phyloP scores from a whole-genome alignment of 805 yeast species.

The Zygoascus biomembranicola region DNA sequence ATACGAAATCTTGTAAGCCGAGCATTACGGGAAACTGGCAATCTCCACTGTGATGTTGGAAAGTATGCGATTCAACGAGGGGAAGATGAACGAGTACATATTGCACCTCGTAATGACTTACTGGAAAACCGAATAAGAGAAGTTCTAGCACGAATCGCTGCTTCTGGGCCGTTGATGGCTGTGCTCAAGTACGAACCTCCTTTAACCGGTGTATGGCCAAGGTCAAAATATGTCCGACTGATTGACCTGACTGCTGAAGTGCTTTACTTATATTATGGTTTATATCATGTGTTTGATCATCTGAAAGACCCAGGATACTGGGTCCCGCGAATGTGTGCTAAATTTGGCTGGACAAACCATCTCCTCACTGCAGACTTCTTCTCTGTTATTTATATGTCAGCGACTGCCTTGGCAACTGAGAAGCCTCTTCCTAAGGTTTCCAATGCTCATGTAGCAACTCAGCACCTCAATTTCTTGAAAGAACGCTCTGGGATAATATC shows the following conservation, averaged over 20 bases:
- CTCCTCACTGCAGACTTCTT: slow-evolving; percentile 22
- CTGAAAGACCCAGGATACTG: slow-evolving; percentile 17
- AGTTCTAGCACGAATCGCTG: slow-evolving; percentile 10
- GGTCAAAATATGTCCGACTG: slow-evolving; percentile 23
- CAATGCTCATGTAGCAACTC: slow-evolving; percentile 21
- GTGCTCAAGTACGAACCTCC: slow-evolving; percentile 29
- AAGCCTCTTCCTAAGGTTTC: slow-evolving; percentile 27
- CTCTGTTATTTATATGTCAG: slow-evolving; percentile 26
- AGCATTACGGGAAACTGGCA: slow-evolving; percentile 20
- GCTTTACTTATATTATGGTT: slow-evolving; percentile 19
- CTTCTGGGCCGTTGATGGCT: slow-evolving; percentile 7
- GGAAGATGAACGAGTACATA: slow-evolving; percentile 16
- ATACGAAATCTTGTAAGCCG: slow-evolving; percentile 21
- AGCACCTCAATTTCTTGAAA: slow-evolving; percentile 11
- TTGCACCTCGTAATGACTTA: slow-evolving; percentile 18
- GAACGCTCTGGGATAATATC: slow-evolving; percentile 9
- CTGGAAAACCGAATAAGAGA: slow-evolving; percentile 14
- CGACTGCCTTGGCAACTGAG: slow-evolving; percentile 22
- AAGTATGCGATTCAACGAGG: slow-evolving; percentile 25
- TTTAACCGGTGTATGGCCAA: slow-evolving; percentile 28
- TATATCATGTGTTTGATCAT: slow-evolving; percentile 23
- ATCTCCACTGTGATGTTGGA: slow-evolving; percentile 23
- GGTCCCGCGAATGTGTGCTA: slow-evolving; percentile 16
- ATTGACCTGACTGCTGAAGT: slow-evolving; percentile 21
- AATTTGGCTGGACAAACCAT: slow-evolving; percentile 26